Conservation (phyloP, 345 rosid genomes). For the Populus alba region DNA sequence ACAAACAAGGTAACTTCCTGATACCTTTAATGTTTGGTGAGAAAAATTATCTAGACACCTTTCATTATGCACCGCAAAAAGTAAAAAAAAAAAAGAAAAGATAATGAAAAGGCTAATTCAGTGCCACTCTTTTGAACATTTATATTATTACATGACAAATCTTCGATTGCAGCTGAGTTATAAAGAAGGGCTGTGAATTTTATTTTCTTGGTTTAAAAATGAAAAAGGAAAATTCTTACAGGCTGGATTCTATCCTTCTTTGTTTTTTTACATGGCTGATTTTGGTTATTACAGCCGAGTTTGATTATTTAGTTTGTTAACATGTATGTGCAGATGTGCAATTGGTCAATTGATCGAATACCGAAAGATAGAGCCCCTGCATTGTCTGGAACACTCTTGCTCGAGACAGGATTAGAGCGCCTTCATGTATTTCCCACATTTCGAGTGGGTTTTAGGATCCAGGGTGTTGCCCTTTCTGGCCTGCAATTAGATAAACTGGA, state of each 20-base stretch:
- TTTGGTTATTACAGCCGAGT: background rate
- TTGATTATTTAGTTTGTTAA: background rate
- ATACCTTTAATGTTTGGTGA: background rate
- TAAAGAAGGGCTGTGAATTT: background rate
- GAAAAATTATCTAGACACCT: background rate
- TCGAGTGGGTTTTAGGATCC: conserved; percentile 72
- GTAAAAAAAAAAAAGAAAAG: too few species aligned
- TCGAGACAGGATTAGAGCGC: conserved; percentile 58
- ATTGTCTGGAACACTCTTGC: conserved; percentile 61
- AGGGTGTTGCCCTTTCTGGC: conserved; percentile 90
- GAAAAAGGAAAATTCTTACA: background rate
- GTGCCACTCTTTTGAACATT: background rate
- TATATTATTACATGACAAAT: background rate
- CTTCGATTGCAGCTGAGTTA: background rate
- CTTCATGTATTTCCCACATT: conserved; percentile 79
- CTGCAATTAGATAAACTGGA: conserved; percentile 77
- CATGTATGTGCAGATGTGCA: conserved; percentile 54
- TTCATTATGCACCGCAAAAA: background rate
- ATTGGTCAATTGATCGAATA: conserved; percentile 82
- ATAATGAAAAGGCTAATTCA: background rate
- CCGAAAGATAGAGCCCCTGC: conserved; percentile 84
- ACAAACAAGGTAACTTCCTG: conserved; percentile 60
- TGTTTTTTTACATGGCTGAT: background rate
- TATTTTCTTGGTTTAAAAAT: background rate
- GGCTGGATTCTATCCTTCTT: background rate